Evolutionary conservation across 2,329 filamentous ascomycete species (phyloP).

Genomic region (Endothia cerciana): DNA sequence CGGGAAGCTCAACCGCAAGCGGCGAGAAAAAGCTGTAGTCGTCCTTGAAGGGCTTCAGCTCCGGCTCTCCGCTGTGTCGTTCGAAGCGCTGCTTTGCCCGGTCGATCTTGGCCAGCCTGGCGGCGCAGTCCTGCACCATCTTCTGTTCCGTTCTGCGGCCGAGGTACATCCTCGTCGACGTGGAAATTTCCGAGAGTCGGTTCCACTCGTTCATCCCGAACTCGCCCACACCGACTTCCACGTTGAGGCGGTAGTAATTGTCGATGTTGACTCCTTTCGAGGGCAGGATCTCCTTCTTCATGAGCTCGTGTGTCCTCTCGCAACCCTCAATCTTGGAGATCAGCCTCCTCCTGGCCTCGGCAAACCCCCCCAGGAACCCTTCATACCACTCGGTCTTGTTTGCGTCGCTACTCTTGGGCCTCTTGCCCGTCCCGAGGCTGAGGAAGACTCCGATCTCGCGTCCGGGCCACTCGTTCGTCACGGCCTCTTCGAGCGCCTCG

Average conservation of each 20-base stretch:
- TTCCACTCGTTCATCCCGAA: conserved; percentile 99
- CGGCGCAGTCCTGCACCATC: conserved; percentile 76
- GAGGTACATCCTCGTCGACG: conserved; percentile 84
- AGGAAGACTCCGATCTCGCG: conserved; percentile 90
- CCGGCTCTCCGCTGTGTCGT: conserved; percentile 47
- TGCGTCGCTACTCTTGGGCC: conserved; percentile 67
- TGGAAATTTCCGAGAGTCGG: conserved; percentile 91
- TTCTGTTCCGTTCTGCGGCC: conserved; percentile 72
- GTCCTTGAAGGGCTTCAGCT: conserved; percentile 47
- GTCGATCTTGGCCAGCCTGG: conserved; percentile 82
- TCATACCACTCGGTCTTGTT: conserved; percentile 89
- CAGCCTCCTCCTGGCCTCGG: conserved; percentile 81
- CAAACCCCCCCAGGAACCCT: conserved; percentile 88
- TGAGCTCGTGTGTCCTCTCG: conserved; percentile 84
- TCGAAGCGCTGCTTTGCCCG: conserved; percentile 73
- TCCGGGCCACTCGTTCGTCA: conserved; percentile 92
- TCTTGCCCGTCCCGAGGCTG: conserved; percentile 91
- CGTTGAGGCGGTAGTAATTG: conserved; percentile 95
- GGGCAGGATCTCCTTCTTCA: conserved; percentile 77
- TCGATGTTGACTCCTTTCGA: conserved; percentile 82
- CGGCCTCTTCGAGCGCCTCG: conserved; percentile 84
- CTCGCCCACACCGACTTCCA: conserved; percentile 93
- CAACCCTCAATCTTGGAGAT: conserved; percentile 95
- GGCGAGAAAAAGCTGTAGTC: conserved; percentile 47
- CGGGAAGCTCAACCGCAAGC: conserved; percentile 62